Conservation (phyloP, 805 yeast species). For the Sungouiozyma ichnusensis region DNA sequence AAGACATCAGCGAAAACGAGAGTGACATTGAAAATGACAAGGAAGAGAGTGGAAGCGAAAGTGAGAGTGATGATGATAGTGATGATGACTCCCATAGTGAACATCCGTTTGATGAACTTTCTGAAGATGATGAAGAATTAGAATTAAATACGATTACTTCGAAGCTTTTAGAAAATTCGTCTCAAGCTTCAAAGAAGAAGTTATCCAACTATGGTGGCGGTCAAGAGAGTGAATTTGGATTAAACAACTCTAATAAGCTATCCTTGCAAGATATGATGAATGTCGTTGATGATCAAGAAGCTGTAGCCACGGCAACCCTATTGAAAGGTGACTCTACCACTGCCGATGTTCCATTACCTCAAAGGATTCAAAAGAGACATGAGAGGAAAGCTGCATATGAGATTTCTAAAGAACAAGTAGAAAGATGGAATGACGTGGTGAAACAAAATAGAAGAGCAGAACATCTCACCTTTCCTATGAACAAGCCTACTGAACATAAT, state of each 20-base stretch:
- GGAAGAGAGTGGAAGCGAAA: conserved; percentile 7
- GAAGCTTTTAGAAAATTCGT: conserved; percentile 27
- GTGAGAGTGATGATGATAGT: conserved; percentile 16
- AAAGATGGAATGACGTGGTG: conserved; percentile 81
- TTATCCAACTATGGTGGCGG: conserved; percentile 43
- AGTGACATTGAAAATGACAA: conserved; percentile 2
- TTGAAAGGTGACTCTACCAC: conserved; percentile 36
- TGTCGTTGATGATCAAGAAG: conserved; percentile 42
- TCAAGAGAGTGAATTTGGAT: conserved; percentile 58
- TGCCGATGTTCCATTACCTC: conserved; percentile 72
- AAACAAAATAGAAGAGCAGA: conserved; percentile 75
- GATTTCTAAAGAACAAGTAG: conserved; percentile 74
- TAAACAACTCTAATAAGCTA: conserved; percentile 50
- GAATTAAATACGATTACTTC: conserved; percentile 43
- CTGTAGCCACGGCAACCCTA: conserved; percentile 41
- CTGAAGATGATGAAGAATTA: conserved; percentile 41
- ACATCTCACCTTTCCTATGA: conserved; percentile 37
- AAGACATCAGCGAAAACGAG: conserved; percentile 16
- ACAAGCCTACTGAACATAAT: conserved; percentile 24
- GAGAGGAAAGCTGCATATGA: conserved; percentile 89
- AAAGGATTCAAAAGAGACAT: conserved; percentile 71
- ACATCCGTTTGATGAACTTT: conserved; percentile 29
- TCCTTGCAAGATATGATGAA: conserved; percentile 68
- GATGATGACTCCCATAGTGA: conserved; percentile 20
- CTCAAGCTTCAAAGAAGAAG: conserved; percentile 31